A percentile compares a stretch with the other conserved stretches of the same genome.
phyloP scores from a whole-genome alignment of 179 eudicot species.

The Pouteria campechiana region DNA sequence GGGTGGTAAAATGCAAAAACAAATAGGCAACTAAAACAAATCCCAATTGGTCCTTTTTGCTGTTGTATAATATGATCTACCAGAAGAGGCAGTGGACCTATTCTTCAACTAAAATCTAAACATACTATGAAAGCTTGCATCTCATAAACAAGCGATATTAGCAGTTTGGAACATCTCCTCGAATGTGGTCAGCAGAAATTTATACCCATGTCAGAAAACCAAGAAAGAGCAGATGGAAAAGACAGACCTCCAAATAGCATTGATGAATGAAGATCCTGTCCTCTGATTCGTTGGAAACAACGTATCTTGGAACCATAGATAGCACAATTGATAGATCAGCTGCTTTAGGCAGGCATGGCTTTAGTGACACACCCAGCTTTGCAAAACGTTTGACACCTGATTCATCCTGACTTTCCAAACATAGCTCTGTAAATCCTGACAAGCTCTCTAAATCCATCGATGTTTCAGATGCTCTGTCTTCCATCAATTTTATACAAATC shows the following conservation, averaged over 20 bases:
- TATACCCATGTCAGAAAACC: too few relatives aligned
- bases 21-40: too few relatives aligned
- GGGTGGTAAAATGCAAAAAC: too few relatives aligned
- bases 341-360: conserved; percentile 36
- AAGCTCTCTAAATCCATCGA: conserved; percentile 79
- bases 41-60: too few relatives aligned
- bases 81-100: too few relatives aligned
- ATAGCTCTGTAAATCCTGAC: conserved; percentile 82
- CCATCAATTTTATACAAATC: conserved; percentile 49
- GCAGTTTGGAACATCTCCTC: too few relatives aligned
- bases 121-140: too few relatives aligned
- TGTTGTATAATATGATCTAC: too few relatives aligned
- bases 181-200: too few relatives aligned
- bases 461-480: conserved; percentile 45
- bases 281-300: conserved; percentile 67
- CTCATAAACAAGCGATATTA: too few relatives aligned
- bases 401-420: conserved; percentile 37
- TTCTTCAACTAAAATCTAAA: too few relatives aligned
- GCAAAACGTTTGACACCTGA: conserved; percentile 32
- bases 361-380: conserved; percentile 78
- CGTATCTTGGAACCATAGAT: conserved; percentile 66
- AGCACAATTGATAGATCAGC: conserved; percentile 50
- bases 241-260: conserved; percentile 64
- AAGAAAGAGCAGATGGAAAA: background rate
- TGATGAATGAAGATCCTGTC: conserved; percentile 57